Evolutionary conservation across 331 rosid species (phyloP).

Genomic region (Stylosanthes scabra): DNA sequence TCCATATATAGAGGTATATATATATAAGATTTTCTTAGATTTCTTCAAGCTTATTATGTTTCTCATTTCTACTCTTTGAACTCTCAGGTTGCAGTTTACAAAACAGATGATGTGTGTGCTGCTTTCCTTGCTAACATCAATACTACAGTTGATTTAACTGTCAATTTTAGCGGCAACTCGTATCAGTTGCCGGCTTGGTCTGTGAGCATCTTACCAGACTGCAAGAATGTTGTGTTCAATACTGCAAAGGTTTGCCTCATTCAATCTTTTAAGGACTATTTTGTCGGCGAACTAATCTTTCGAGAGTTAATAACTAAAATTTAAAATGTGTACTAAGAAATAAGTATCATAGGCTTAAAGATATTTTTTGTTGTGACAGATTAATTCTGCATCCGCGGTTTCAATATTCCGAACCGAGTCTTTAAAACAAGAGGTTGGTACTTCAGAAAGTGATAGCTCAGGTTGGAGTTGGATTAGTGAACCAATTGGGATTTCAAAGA

Average conservation of each 20-base stretch:
- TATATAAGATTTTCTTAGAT: neutral
- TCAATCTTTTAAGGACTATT: neutral
- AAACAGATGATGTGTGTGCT: conserved; percentile 61
- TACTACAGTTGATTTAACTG: conserved; percentile 68
- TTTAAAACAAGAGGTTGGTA: conserved; percentile 41
- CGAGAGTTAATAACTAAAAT: neutral
- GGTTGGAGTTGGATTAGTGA: conserved; percentile 82
- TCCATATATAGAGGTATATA: conserved; percentile 62
- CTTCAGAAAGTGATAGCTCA: conserved; percentile 53
- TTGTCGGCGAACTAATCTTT: too few relatives aligned
- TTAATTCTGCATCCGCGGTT: conserved; percentile 58
- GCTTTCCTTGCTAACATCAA: conserved; percentile 77
- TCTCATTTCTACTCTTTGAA: too few relatives aligned
- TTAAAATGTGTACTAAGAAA: neutral
- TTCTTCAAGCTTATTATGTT: too few relatives aligned
- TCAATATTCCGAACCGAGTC: conserved; percentile 63
- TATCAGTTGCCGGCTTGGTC: conserved; percentile 97
- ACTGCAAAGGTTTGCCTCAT: conserved; percentile 75
- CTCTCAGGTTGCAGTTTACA: too few relatives aligned
- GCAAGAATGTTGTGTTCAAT: conserved; percentile 91
- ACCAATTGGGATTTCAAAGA: conserved; percentile 77
- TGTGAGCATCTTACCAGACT: conserved; percentile 98
- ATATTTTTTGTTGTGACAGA: conserved; percentile 46
- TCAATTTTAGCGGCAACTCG: conserved; percentile 76
- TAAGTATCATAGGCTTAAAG: neutral